Base-by-base conservation (phyloP, 495 filamentous ascomycete genomes). In the Podospora comata region DNA sequence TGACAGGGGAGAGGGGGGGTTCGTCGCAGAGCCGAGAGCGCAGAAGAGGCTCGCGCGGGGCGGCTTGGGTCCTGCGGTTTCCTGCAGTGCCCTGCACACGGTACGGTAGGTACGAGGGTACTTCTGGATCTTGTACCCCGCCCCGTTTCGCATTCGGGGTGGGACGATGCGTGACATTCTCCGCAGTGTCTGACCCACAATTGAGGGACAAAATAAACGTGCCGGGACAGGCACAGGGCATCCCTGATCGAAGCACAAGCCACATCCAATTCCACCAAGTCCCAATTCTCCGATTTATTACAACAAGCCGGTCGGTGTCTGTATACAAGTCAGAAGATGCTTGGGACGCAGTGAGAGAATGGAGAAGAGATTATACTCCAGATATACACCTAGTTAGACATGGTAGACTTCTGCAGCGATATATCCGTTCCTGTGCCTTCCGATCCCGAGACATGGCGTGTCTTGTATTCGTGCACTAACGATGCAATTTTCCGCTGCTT, bases 131-230 rank as follows among this genome's bases (percentile, higher is more conserved):
- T 63, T 62, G 57, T 48, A 69, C 67, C 67, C 67, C 67, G 61
- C 62, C 67, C 70, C 70, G 67, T 70, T 72, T 72, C 63, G 67
- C 53, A 69, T 70, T 27, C 62, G 57, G 65, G 62, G 68, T 60
- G 66, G 60, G 59, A 61, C 60, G 70, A 60, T 68, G 67, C 67
- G 61, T 64, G 62, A 69, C 67, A 66, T 69, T 59, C 15, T 48
- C 30, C 30, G 39, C 39, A 26, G 44, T 27, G 9, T 1, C 18
- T 0, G 28, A 32, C 20, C 59, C 61, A 28, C 28, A 20, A 34
- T 63, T 48, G 61, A 32, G 59, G 59, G 59, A 61, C 39, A 48
- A 48, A 48, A 48, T 48, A 48, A 48, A 48, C 39, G 39, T 48
- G 39, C 39, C 39, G 39, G 39, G 39, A 48, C 39, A 48, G 39